Base-by-base conservation (phyloP, 768 basidiomycete species). In the Amanita phalloides region DNA sequence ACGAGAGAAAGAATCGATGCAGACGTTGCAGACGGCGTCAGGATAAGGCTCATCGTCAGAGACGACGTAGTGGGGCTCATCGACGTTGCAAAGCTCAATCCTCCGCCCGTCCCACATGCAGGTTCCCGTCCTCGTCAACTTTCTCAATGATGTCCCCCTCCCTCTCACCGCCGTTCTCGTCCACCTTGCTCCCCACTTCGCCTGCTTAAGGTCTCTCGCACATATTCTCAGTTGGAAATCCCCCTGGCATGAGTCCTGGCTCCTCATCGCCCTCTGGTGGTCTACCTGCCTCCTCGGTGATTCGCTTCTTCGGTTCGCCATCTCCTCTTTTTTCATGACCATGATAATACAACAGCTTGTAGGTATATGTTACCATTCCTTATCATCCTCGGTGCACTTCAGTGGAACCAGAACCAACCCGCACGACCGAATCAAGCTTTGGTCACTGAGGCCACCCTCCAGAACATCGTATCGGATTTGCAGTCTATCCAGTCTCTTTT, bases 241-340 rank as follows among this genome's bases (percentile, higher is more conserved):
- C 0, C 64, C 69, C 9, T 78, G 75, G 73, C 75, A 81, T 58
- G 76, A 86, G 48, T 74, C 79, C 48, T 84, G 75, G 71, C 75
- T 93, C 3, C 64, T 76, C 1, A 68, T 95, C 41, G 84, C 75
- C 0, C 62, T 63, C 1, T 93, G 88, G 88, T 94, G 90, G 87
- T 77, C 76, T 0, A 23, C 81, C 17, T 90, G 87, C 68, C 69
- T 93, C 51, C 71, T 84, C 42, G 65, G 75, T 1, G 71, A 74
- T 13, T 64, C 66, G 32, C 66, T 64, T 8, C 66, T 90, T 57
- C 72, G 75, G 56, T 69, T 72, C 33, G 39, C 49, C 21, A 43
- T 55, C 33, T 56, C 49, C 36, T 38, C 53, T 55, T 28, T 63
- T n/a, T 45, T 53, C 20, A 32, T 42, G 1, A 48, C 55, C 1